Evolutionary conservation across 148 eudicot genomes (phyloP).

Genomic region (Arbutus unedo): DNA sequence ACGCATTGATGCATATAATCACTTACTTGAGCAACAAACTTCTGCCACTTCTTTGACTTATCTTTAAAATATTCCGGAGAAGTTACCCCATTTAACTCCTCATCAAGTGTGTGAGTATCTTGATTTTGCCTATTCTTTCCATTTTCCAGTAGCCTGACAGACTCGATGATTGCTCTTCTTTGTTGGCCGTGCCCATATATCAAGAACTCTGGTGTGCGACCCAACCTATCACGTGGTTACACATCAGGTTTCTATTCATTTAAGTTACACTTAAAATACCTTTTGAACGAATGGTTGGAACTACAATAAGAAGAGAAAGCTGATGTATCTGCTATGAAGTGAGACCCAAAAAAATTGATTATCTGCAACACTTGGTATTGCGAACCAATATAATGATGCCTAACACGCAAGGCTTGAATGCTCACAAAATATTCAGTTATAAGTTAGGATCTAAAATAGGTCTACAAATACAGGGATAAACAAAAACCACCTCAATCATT

Average conservation of each 20-base stretch:
- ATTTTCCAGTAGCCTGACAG: conserved; percentile 64
- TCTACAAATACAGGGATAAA: background rate
- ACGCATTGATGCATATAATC: background rate
- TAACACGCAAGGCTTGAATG: conserved; percentile 3
- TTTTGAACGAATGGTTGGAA: background rate
- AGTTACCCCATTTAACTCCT: conserved; percentile 35
- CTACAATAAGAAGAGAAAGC: background rate
- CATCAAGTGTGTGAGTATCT: conserved; percentile 30
- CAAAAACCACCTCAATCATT: background rate
- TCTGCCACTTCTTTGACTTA: conserved; percentile 88
- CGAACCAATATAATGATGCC: background rate
- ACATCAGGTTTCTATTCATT: background rate
- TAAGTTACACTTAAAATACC: background rate
- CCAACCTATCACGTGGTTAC: conserved; percentile 50
- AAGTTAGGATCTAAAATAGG: background rate
- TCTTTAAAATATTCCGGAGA: conserved; percentile 60
- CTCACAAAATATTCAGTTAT: background rate
- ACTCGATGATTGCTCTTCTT: conserved; percentile 88
- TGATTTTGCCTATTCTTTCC: conserved; percentile 31
- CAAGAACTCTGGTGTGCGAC: conserved; percentile 74
- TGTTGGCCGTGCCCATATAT: conserved; percentile 96
- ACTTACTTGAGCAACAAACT: conserved; percentile 79
- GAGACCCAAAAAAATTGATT: background rate
- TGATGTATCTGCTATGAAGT: background rate
- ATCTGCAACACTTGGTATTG: background rate